Evolutionary conservation across 441 rosid genomes (phyloP), one percentile per base, ranked within the genome.

Genomic region (Adansonia madagascariensis): DNA sequence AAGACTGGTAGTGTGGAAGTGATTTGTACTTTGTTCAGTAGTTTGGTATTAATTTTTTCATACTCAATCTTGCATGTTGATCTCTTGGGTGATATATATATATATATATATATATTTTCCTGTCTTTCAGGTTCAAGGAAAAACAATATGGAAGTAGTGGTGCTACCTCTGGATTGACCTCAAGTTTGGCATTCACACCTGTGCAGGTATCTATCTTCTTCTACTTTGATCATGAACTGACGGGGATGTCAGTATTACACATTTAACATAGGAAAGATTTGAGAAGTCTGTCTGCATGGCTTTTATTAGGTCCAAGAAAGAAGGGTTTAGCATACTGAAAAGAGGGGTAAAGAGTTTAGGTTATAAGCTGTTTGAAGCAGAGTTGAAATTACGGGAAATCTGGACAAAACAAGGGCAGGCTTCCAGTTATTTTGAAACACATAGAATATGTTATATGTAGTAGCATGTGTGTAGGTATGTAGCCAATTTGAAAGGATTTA

Each of bases 171-270:
- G 97, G 99, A 55, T 81, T 92, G 84, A 94, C 99, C 0, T 94
- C 98, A 43, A 96, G 99, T 83, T 84, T 94, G 79, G 97, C 98
- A 57, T 96, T 96, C 79, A 96, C 98, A 14, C 98, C 99, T 27
- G 97, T 94, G 75, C 98, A 94, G 97, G 98, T 94, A 74, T 60
- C 55, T 76, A 0, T 35, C 18, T 75, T 53, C 64, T 77, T 78
- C 71, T 31, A 67, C 15, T 43, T 67, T 56, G 74, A 46, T 46
- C 9, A 27, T 71, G 31, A 73, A 11, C 41, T 65, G 43, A 8
- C 53, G 24, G 24, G 39, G 39, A 31, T 31, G 39, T 31, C 39
- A 31, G 39, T 31, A 31, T 31, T 64, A 43, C 31, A 44, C 17
- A 6, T 31, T 57, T 43, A 4, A 22, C 4, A 1, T 59, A 59